A percentile compares a stretch with the other conserved stretches of the same genome.
phyloP scores from a whole-genome alignment of 768 basidiomycete species.

The Termitomyces sp. region DNA sequence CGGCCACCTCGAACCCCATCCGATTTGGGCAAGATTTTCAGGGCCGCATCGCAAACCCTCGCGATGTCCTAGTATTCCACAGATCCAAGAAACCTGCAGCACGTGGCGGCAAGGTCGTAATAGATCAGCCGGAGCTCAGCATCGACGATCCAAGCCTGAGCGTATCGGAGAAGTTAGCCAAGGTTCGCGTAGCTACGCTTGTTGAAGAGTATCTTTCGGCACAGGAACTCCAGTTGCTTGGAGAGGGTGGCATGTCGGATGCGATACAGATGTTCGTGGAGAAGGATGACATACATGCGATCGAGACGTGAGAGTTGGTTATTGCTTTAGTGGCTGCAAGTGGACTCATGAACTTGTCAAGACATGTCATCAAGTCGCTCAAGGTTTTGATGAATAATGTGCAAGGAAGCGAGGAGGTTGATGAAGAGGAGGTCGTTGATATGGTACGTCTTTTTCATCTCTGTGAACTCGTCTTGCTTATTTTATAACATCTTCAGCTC shows the following conservation, averaged over 20 bases:
- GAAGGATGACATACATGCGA: slow-evolving; percentile 94
- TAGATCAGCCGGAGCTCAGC: slow-evolving; percentile 75
- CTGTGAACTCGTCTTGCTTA: not conserved
- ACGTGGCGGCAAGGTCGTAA: slow-evolving; percentile 51
- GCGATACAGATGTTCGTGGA: slow-evolving; percentile 96
- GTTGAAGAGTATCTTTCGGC: slow-evolving; percentile 90
- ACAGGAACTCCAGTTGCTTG: slow-evolving; percentile 89
- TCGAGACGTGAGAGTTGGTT: slow-evolving; percentile 59
- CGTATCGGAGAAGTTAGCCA: slow-evolving; percentile 69
- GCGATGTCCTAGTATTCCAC: slow-evolving; percentile 89
- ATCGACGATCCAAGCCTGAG: slow-evolving; percentile 72
- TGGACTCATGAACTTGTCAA: slow-evolving; percentile 21
- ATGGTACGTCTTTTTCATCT: slow-evolving; percentile 37
- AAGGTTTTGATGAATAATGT: slow-evolving; percentile 65
- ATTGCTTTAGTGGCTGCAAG: not conserved
- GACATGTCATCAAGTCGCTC: slow-evolving; percentile 61
- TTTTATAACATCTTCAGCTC: slow-evolving; percentile 38
- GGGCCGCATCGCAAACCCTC: slow-evolving; percentile 87
- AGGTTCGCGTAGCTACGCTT: slow-evolving; percentile 81
- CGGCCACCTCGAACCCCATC: slow-evolving; percentile 91
- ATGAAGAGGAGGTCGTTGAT: slow-evolving; percentile 74
- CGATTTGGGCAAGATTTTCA: slow-evolving; percentile 96
- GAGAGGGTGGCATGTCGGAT: slow-evolving; percentile 87
- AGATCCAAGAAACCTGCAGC: slow-evolving; percentile 63
- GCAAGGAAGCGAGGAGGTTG: slow-evolving; percentile 55